phyloP scores from a whole-genome alignment of 176 grass and related monocot species.

The Thinopyrum elongatum region DNA sequence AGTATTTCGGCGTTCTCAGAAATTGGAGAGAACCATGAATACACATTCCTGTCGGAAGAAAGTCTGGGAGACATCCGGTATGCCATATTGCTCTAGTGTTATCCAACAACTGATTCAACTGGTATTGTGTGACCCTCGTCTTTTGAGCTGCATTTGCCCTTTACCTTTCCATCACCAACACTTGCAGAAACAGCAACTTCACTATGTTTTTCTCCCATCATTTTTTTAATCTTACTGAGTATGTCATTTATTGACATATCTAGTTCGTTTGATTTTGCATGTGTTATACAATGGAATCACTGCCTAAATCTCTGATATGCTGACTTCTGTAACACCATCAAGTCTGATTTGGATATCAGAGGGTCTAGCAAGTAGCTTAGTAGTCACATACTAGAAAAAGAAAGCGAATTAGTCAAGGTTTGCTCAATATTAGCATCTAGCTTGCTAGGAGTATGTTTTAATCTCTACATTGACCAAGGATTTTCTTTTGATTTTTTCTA shows the following conservation, averaged over 20 bases:
- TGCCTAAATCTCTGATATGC: background rate
- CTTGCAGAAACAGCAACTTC: background rate
- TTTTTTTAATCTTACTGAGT: background rate
- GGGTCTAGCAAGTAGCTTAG: background rate
- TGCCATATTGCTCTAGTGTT: background rate
- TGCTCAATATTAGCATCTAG: background rate
- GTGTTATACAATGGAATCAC: background rate
- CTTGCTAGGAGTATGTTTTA: conserved; percentile 20
- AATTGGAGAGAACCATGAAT: conserved; percentile 56
- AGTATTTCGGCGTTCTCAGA: conserved; percentile 89
- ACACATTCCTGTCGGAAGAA: conserved; percentile 64
- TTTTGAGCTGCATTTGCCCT: conserved; percentile 5
- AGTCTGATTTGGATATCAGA: conserved; percentile 3
- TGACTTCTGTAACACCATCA: background rate
- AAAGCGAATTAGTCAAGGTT: background rate
- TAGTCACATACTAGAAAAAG: background rate
- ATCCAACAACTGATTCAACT: conserved; percentile 6
- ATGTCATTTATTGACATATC: background rate
- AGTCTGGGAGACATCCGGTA: conserved; percentile 83
- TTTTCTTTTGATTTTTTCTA: conserved; percentile 32
- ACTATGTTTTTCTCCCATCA: background rate
- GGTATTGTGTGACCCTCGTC: background rate
- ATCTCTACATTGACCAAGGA: conserved; percentile 19
- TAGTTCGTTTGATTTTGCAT: background rate
- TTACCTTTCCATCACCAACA: background rate